Evolutionary conservation across 257 asterid genomes (phyloP).

Genomic region (Nemophila menziesii): DNA sequence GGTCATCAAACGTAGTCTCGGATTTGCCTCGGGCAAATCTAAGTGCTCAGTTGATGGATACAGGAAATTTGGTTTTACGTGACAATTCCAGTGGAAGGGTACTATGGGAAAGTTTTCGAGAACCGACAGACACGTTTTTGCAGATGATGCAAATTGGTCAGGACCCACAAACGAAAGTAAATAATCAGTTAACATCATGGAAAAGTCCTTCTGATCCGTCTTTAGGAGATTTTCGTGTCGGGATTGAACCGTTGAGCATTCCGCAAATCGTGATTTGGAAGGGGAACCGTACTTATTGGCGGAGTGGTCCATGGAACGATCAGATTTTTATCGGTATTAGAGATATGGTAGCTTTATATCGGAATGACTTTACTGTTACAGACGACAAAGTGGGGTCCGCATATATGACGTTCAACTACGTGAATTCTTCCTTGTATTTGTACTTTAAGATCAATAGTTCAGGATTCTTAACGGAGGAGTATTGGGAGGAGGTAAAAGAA

Average conservation of each 20-base stretch:
- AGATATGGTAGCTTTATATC: constrained; percentile 7
- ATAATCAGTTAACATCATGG: constrained; percentile 18
- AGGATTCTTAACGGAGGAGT: constrained; percentile 13
- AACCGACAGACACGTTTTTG: constrained; percentile 18
- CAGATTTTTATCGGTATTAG: constrained; percentile 16
- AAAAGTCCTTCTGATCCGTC: constrained; percentile 18
- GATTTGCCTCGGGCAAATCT: constrained; percentile 14
- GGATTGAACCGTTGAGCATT: constrained; percentile 20
- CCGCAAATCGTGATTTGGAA: constrained; percentile 26
- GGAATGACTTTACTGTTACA: constrained; percentile 6
- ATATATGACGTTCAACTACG: not conserved
- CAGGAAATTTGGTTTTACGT: constrained; percentile 28
- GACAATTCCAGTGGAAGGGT: constrained; percentile 16
- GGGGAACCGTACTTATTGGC: constrained; percentile 15
- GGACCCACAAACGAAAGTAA: constrained; percentile 9
- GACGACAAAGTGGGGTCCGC: constrained; percentile 3
- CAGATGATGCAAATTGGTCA: constrained; percentile 13
- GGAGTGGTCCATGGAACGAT: constrained; percentile 30
- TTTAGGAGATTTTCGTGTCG: constrained; percentile 15
- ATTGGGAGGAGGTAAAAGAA: constrained; percentile 10
- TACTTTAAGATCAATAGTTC: constrained; percentile 10
- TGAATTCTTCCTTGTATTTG: not conserved
- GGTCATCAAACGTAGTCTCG: constrained; percentile 30
- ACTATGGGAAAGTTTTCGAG: constrained; percentile 32
- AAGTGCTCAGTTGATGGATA: constrained; percentile 25